Conservation (phyloP, 1,284 basidiomycete genomes). For the Sphagnurus paluster region DNA sequence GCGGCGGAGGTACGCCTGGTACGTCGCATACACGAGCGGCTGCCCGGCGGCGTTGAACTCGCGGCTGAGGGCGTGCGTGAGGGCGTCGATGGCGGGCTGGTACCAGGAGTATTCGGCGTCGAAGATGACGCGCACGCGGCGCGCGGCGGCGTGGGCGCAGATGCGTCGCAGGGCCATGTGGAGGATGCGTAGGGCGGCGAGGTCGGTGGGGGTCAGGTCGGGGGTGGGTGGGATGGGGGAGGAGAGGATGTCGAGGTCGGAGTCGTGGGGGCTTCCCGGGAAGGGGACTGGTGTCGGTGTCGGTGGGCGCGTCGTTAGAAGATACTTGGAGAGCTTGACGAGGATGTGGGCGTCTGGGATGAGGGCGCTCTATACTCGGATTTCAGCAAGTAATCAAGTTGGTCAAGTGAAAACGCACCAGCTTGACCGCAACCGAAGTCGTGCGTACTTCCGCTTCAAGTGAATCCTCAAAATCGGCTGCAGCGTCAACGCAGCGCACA, state of each 20-base stretch:
- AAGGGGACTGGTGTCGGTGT: slow-evolving; percentile 47
- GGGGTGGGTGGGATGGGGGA: slow-evolving; percentile 4
- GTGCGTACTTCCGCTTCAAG: slow-evolving; percentile 42
- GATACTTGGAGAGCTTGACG: slow-evolving; percentile 53
- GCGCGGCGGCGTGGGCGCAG: slow-evolving; percentile 57
- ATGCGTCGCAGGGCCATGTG: slow-evolving; percentile 61
- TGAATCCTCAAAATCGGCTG: slow-evolving; percentile 75
- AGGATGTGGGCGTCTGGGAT: slow-evolving; percentile 57
- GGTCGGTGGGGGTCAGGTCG: slow-evolving; percentile 50
- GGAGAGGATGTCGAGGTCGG: slow-evolving; percentile 51
- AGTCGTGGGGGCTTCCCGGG: slow-evolving; percentile 56
- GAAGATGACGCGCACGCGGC: slow-evolving; percentile 67
- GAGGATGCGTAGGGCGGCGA: slow-evolving; percentile 59
- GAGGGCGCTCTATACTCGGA: slow-evolving; percentile 71
- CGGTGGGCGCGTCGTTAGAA: slow-evolving; percentile 45
- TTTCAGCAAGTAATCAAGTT: too few relatives aligned
- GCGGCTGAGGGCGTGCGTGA: slow-evolving; percentile 70
- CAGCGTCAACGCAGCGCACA: slow-evolving; percentile 70
- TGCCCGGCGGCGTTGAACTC: slow-evolving; percentile 88
- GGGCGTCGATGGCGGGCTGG: slow-evolving; percentile 83
- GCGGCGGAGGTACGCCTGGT: slow-evolving; percentile 82
- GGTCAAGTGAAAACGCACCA: slow-evolving; percentile 55
- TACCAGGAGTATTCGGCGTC: slow-evolving; percentile 89
- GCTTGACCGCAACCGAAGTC: slow-evolving; percentile 84
- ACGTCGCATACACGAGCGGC: slow-evolving; percentile 79